A percentile compares a stretch with the other conserved stretches of the same genome.
These are phyloP conservation scores for Tricholoma matsutake DNA, from an alignment of 768 basidiomycete species.

Conservation along the genomic window DNA sequence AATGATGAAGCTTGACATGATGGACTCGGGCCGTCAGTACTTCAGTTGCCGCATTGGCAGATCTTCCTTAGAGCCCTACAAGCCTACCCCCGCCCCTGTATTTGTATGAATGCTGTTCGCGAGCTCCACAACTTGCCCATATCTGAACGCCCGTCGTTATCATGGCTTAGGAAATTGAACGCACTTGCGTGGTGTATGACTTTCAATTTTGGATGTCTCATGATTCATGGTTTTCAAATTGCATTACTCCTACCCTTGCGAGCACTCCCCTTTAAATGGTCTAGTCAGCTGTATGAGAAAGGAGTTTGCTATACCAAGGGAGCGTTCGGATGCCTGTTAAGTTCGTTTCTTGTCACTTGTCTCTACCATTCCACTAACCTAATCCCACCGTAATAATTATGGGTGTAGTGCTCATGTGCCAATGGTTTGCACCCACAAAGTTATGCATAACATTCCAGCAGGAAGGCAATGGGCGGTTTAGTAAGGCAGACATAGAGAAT, in stretches of 20 bases:
- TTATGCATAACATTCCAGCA: constrained; percentile 73
- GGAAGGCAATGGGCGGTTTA: constrained; percentile 62
- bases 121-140: constrained; percentile 49
- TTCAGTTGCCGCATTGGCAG: not conserved
- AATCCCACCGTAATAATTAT: not conserved
- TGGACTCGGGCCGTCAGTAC: not conserved
- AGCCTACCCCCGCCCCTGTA: not conserved
- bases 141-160: constrained; percentile 43
- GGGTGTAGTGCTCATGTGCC: constrained; percentile 66
- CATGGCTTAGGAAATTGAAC: constrained; percentile 51
- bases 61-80: not conserved
- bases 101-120: constrained; percentile 18
- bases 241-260: constrained; percentile 64
- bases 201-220: constrained; percentile 63
- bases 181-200: constrained; percentile 51
- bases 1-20: not conserved
- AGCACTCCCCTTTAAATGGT: constrained; percentile 56
- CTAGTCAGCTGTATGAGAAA: constrained; percentile 56
- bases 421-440: constrained; percentile 79
- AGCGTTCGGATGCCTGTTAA: constrained; percentile 69
- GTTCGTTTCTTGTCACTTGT: constrained; percentile 39
- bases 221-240: constrained; percentile 74
- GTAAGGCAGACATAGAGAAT: constrained; percentile 52
- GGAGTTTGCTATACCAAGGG: constrained; percentile 83
- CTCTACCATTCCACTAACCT: not conserved